Conservation (phyloP, 352 stramenopile species). For the Phytophthora melonis region DNA sequence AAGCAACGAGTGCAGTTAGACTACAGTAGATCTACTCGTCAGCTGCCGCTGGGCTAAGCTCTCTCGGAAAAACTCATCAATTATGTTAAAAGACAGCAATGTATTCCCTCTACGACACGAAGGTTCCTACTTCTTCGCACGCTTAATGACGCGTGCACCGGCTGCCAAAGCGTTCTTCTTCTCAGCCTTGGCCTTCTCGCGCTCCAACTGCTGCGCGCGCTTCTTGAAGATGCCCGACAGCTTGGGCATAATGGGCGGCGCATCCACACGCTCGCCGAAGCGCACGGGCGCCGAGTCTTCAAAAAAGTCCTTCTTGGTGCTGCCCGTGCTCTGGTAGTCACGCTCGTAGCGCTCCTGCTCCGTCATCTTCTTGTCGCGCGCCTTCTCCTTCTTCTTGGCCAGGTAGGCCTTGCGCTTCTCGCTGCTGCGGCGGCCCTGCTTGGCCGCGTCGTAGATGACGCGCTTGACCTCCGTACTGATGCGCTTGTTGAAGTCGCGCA, state of each 20-base stretch:
- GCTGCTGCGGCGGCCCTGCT: slow-evolving; percentile 73
- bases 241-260: slow-evolving; percentile 84
- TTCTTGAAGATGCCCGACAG: slow-evolving; percentile 86
- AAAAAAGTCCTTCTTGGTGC: slow-evolving; percentile 80
- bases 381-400: slow-evolving; percentile 83
- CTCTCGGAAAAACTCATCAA: background rate
- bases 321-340: slow-evolving; percentile 75
- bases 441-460: slow-evolving; percentile 87
- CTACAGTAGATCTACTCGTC: slow-evolving; percentile 5
- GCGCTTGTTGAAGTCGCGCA: slow-evolving; percentile 88
- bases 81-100: slow-evolving; percentile 34
- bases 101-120: slow-evolving; percentile 13
- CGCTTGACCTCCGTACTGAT: slow-evolving; percentile 86
- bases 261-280: slow-evolving; percentile 85
- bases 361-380: slow-evolving; percentile 75
- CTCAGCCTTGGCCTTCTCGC: slow-evolving; percentile 49
- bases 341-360: slow-evolving; percentile 85
- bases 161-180: slow-evolving; percentile 34
- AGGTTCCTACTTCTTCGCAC: slow-evolving; percentile 31
- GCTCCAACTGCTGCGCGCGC: slow-evolving; percentile 59
- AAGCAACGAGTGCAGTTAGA: slow-evolving; percentile 15
- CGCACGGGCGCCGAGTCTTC: slow-evolving; percentile 63
- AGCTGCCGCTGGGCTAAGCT: background rate
- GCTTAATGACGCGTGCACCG: slow-evolving; percentile 31
- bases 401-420: slow-evolving; percentile 86